Evolutionary conservation across 2,329 filamentous ascomycete genomes (phyloP).

Genomic region (Fusarium hainanense): DNA sequence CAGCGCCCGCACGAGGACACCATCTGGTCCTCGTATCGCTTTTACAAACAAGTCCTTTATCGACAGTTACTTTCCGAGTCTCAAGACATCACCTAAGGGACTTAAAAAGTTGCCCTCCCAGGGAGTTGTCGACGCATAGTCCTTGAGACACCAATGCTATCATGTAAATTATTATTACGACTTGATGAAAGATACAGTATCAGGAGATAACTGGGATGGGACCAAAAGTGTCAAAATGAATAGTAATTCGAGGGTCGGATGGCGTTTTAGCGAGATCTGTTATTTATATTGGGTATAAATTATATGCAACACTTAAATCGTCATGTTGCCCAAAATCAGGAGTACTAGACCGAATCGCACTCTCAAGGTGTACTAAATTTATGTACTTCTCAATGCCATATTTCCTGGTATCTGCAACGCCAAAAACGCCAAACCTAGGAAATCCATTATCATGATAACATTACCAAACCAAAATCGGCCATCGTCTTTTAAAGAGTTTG

Average conservation of each 20-base stretch:
- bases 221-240: conserved; percentile 2
- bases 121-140: conserved; percentile 36
- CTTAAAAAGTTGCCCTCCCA: conserved; percentile 45
- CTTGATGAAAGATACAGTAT: conserved; percentile 23
- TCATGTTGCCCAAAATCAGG: rapidly evolving
- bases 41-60: conserved; percentile 44
- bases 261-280: conserved; percentile 24
- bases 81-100: conserved; percentile 48
- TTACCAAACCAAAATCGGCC: background rate
- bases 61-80: conserved; percentile 58
- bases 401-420: conserved; percentile 40
- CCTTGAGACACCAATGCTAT: background rate
- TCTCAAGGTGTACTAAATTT: background rate
- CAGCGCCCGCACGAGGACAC: conserved; percentile 61
- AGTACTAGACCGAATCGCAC: background rate
- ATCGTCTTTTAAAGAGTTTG: conserved; percentile 71
- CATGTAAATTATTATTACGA: conserved; percentile 36
- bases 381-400: background rate
- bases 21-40: conserved; percentile 54
- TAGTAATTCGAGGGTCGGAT: background rate
- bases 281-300: background rate
- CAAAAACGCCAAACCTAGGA: conserved; percentile 20
- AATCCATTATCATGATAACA: conserved; percentile 25
- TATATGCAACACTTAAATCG: background rate
- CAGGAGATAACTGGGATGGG: background rate